Evolutionary conservation across 2,329 filamentous ascomycete species (phyloP), one percentile per base, ranked within the genome.

Genomic region (Orbilia oligospora): DNA sequence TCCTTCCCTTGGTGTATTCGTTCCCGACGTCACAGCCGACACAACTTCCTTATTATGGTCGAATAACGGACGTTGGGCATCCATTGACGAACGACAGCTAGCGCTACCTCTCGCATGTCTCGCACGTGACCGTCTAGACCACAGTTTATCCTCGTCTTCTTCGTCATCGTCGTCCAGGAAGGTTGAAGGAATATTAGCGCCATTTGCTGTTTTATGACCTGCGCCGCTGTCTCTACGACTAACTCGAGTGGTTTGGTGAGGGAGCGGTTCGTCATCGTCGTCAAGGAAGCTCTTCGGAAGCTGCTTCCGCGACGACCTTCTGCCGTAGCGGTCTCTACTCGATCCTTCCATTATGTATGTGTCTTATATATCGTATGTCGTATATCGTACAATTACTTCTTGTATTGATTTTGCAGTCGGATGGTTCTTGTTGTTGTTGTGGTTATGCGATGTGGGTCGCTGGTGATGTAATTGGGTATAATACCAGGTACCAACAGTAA

Each of bases 131-230:
- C 72, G 41, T 41, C 56, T 56, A 56, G 58, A 55, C 72, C 72
- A 76, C 20, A 70, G 20, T 22, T 71, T 76, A 9, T 76, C 66
- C 27, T 76, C 66, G 18, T 66, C 67, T 30, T 70, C 67, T 20
- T 75, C 71, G 8, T 76, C 71, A n/a, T 76, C 66, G 56, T 76
- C 72, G 49, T 76, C 72, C 33, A 76, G 66, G 30, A 76, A 76
- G n/a, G 72, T 66, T 5, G 72, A 76, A 27, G 72, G 72, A 24
- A 76, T 48, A 6, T 48, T 69, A 10, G 30, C 56, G 20, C 72
- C 72, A 30, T 61, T 55, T 18, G 56, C 49, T n/a, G 66, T 76
- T 51, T 44, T 66, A 20, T 48, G 38, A 24, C 20, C 71, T 9
- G 46, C 48, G 8, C 41, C 55, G 30, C 66, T 76, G 27, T 30